These are phyloP conservation scores for Trichoderma harzianum DNA, from an alignment of 2,329 filamentous ascomycete genomes.

Conservation along the genomic window DNA sequence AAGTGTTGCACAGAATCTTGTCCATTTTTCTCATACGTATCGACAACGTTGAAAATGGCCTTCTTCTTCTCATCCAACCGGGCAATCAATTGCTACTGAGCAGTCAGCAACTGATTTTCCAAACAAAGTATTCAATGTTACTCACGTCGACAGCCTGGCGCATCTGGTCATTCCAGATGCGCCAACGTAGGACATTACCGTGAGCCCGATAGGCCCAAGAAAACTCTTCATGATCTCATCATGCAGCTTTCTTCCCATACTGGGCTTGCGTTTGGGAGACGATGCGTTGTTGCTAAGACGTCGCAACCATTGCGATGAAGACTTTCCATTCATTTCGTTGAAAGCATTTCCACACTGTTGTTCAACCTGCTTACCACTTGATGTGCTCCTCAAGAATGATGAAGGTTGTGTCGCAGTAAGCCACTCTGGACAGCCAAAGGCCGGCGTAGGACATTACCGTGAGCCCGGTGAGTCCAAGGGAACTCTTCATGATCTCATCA, in stretches of 20 bases:
- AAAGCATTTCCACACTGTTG: background rate
- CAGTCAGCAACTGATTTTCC: background rate
- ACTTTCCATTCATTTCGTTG: background rate
- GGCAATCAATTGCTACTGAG: background rate
- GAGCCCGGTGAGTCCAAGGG: background rate
- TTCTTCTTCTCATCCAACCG: background rate
- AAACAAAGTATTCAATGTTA: background rate
- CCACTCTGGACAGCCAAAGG: background rate
- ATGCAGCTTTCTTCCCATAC: background rate
- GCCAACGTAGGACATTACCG: too few relatives aligned
- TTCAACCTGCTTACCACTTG: background rate
- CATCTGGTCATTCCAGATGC: background rate
- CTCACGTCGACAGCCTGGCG: background rate
- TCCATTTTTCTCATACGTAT: background rate
- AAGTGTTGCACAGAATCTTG: background rate
- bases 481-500: background rate
- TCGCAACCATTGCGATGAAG: background rate
- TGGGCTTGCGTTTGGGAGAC: background rate
- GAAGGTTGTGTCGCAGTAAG: background rate
- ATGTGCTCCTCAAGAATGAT: background rate
- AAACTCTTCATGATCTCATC: conserved; percentile 5
- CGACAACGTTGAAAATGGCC: background rate
- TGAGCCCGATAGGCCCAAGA: too few relatives aligned
- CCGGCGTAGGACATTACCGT: too few relatives aligned
- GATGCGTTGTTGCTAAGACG: background rate